phyloP scores from a whole-genome alignment of 1,284 basidiomycete species.

The Fomitiporia mediterranea region DNA sequence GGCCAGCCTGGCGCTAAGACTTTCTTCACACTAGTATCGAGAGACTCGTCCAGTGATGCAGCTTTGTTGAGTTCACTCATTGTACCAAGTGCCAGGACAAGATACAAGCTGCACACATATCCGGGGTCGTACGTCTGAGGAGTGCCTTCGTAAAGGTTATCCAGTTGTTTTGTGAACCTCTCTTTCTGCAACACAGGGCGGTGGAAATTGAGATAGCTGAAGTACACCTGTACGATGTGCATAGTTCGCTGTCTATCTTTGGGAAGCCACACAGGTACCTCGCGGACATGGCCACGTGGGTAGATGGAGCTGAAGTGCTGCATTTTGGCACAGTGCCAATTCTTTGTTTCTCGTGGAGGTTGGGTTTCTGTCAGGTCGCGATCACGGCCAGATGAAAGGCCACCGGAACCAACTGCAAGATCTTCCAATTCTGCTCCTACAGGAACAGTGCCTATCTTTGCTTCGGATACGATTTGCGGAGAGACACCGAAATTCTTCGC shows the following conservation, averaged over 20 bases:
- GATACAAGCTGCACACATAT: constrained; percentile 68
- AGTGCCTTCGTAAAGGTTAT: constrained; percentile 57
- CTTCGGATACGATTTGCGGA: constrained; percentile 58
- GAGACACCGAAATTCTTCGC: constrained; percentile 77
- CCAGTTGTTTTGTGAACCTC: constrained; percentile 59
- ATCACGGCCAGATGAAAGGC: constrained; percentile 64
- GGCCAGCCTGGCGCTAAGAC: constrained; percentile 73
- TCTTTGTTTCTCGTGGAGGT: constrained; percentile 53
- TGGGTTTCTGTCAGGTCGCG: constrained; percentile 49
- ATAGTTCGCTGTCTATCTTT: constrained; percentile 65
- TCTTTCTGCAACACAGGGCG: constrained; percentile 65
- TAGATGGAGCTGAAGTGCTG: constrained; percentile 37
- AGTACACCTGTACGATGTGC: constrained; percentile 63
- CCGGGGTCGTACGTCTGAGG: constrained; percentile 61
- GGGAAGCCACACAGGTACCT: constrained; percentile 60
- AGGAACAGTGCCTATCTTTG: constrained; percentile 44
- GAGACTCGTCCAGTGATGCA: constrained; percentile 26
- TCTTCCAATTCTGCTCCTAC: constrained; percentile 61
- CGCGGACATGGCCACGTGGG: constrained; percentile 16
- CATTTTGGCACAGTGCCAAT: constrained; percentile 53
- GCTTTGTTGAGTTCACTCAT: constrained; percentile 65
- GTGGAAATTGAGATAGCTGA: constrained; percentile 68
- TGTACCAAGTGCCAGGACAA: constrained; percentile 73
- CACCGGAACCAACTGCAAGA: constrained; percentile 66
- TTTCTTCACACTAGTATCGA: constrained; percentile 34